Evolutionary conservation across 129 eudicot species (phyloP).

Genomic region (Saposhnikovia divaricata): DNA sequence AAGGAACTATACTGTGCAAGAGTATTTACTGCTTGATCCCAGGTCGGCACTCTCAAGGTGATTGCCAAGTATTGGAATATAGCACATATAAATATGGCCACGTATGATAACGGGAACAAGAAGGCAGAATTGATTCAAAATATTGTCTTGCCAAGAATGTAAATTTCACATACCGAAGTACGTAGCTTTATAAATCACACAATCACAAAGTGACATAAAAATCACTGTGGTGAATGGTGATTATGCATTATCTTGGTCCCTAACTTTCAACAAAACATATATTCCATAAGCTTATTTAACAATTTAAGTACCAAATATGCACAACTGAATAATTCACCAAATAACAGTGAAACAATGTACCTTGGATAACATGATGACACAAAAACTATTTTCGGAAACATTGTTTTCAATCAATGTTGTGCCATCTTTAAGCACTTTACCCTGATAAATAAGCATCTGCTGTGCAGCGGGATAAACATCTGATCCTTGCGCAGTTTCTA

Average conservation of each 20-base stretch:
- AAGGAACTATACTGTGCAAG: neutral
- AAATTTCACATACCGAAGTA: neutral
- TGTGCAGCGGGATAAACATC: conserved; percentile 70
- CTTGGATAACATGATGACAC: conserved; percentile 80
- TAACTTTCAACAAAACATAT: neutral
- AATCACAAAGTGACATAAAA: neutral
- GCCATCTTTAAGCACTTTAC: conserved; percentile 83
- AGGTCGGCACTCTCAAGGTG: neutral
- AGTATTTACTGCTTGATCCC: neutral
- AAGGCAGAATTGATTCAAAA: neutral
- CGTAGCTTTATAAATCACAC: neutral
- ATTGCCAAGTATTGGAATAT: neutral
- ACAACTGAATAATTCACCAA: neutral
- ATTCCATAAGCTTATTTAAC: neutral
- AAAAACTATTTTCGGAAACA: conserved; percentile 69
- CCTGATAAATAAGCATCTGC: conserved; percentile 81
- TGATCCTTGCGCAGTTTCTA: conserved; percentile 68
- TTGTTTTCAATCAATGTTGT: conserved; percentile 68
- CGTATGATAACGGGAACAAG: neutral
- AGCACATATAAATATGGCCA: neutral
- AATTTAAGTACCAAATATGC: neutral
- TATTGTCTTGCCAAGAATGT: neutral
- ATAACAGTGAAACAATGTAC: conserved; percentile 20
- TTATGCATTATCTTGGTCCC: neutral
- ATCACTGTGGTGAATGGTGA: neutral